Percentiles rank a stretch among this genome's conserved stretches.
Conservation (phyloP, 176 grass and related monocot genomes). For the Triticum monococcum region DNA sequence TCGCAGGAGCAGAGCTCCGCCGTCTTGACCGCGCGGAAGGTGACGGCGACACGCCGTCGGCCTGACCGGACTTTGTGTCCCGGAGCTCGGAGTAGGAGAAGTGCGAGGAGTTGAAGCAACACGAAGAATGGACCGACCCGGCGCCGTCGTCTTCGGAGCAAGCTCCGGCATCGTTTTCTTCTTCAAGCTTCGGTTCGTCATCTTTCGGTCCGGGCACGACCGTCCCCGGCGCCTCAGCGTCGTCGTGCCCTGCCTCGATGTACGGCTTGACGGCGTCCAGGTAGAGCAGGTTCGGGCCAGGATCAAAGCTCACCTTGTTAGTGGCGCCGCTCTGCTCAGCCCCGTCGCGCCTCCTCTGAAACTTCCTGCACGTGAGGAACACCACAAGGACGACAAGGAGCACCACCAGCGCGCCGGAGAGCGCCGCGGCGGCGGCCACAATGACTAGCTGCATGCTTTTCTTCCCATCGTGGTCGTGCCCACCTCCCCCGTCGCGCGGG, state of each 20-base stretch:
- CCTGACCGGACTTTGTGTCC: not conserved
- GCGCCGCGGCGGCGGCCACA: conserved; percentile 30
- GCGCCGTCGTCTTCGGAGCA: conserved; percentile 53
- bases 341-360: not conserved
- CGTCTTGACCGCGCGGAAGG: conserved; percentile 30
- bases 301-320: conserved; percentile 89
- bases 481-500: not conserved
- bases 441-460: conserved; percentile 25
- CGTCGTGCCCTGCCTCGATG: conserved; percentile 31
- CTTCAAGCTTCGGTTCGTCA: conserved; percentile 7
- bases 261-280: conserved; percentile 67
- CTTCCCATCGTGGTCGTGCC: not conserved
- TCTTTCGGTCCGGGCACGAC: not conserved
- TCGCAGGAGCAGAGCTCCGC: conserved; percentile 29
- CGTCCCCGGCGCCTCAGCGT: not conserved
- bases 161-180: conserved; percentile 13
- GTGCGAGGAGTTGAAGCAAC: conserved; percentile 53
- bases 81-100: conserved; percentile 51
- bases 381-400: conserved; percentile 42
- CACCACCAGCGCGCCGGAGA: conserved; percentile 30
- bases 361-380: conserved; percentile 50
- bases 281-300: conserved; percentile 62
- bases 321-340: conserved; percentile 29
- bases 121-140: conserved; percentile 71
- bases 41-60: conserved; percentile 32